Base-by-base conservation (phyloP, 225 moss, liverwort and hornwort species). In the Lunularia cruciata region DNA sequence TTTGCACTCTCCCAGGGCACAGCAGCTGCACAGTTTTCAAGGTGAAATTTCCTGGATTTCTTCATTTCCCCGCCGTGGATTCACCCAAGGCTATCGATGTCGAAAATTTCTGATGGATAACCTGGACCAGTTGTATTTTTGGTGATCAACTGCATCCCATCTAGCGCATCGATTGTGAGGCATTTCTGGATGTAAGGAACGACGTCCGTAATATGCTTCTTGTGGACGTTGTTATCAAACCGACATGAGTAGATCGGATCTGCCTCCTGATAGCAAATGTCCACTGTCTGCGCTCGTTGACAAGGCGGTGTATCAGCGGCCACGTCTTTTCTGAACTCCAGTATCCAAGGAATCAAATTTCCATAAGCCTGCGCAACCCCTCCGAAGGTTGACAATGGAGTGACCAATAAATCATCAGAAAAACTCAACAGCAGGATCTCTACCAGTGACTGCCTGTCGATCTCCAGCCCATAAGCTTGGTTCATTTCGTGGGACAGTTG, bases 281-380 rank as follows among this genome's bases (percentile, higher is more conserved):
- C 80, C 37, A 80, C 67, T 27, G 84, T 80, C 53, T 84, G 84
- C 19, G 65, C 83, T 10, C 70, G 64, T 15, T 57, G 59, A 58
- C 84, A 84, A 9, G 80, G 65, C 51, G 59, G 52, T n/a, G 19
- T 28, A 39, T 11, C 2, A 25, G 13, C 23, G 9, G 56, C 9
- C 1, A 27, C 58, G 3, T 64, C 74, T 34, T 72, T 48, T 60
- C 80, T 70, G 46, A 65, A 84, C 19, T 75, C 74, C 28, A 80
- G 16, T 55, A 77, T 73, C 84, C 84, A 84, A 7, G 84, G 80
- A 10, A 80, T 15, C 8, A 77, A 38, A 31, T 27, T 74, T 14
- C 84, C 84, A 33, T 84, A 84, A n/a, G 72, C 80, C 40, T 84
- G 84, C 2, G 84, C 80, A 20, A 84, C 28, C 18, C 77, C 84